Evolutionary conservation across 2,329 filamentous ascomycete species (phyloP), one percentile per base, ranked within the genome.

Genomic region (Phyllosticta ampelicida): DNA sequence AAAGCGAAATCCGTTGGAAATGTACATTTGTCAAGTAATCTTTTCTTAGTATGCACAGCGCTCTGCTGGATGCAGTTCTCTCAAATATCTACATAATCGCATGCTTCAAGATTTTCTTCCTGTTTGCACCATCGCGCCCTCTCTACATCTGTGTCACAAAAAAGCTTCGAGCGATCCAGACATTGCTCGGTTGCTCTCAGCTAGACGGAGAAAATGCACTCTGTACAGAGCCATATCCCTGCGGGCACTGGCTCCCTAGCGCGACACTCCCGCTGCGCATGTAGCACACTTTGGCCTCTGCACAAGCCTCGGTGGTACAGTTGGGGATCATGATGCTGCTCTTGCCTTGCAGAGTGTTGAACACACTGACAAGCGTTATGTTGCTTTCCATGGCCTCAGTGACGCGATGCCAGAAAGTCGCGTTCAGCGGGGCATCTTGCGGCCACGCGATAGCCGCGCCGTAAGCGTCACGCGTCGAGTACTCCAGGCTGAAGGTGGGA

Each of bases 341-440:
- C 67, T 81, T 81, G 0, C 80, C 79, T 64, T 82, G 76, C 44
- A 75, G 76, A 0, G 70, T 75, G 62, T 81, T 83, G 58, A 80
- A 78, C 48, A 70, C 65, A 36, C 67, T 72, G 6, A 80, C 78
- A n/a, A 84, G 70, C 2, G 64, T 72, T 3, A 70, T 66, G 56
- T 83, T 74, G 26, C 63, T 67, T 64, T 80, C 78, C 79, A 83
- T 83, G 1, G 77, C 78, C 62, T 80, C 79, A 0, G 80, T 83
- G 4, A 83, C 77, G 11, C 67, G 68, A 60, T 83, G 80, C 81
- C 80, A 83, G 66, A 82, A 84, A 0, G 79, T 82, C 0, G 78
- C 79, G 61, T 83, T 82, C 44, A 83, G 67, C 2, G 80, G 80
- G 0, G 76, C 79, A 51, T 73, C 64, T 1, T 60, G 62, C 2